phyloP scores from a whole-genome alignment of 139 green algal species.

The Chlorella sorokiniana region DNA sequence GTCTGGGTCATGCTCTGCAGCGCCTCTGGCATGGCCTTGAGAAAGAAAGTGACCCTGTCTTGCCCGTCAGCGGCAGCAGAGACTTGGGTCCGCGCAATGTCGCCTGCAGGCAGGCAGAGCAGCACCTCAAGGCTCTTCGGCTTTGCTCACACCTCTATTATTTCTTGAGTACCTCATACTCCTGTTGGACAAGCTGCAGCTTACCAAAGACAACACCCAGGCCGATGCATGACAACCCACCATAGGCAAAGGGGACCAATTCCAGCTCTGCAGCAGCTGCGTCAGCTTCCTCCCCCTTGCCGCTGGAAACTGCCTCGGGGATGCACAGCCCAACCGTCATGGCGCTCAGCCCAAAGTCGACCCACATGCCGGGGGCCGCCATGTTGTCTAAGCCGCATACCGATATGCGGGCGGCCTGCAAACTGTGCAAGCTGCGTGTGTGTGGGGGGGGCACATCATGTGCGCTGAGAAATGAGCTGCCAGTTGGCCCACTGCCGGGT shows the following conservation, averaged over 20 bases:
- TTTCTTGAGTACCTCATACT: too few relatives aligned
- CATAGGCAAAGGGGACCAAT: constrained; percentile 14
- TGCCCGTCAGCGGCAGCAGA: not conserved
- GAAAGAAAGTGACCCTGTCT: not conserved
- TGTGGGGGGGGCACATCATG: not conserved
- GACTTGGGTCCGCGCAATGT: not conserved
- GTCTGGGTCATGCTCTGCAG: not conserved
- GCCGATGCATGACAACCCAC: not conserved
- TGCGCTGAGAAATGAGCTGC: too few relatives aligned
- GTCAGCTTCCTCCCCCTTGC: not conserved
- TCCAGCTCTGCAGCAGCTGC: not conserved
- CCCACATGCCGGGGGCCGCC: constrained; percentile 27
- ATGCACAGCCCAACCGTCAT: constrained; percentile 4
- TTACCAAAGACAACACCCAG: not conserved
- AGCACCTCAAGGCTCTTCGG: too few relatives aligned
- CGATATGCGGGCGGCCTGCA: constrained; percentile 1
- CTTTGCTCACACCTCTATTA: too few relatives aligned
- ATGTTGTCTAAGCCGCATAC: constrained; percentile 14
- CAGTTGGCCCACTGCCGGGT: too few relatives aligned
- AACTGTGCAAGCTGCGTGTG: constrained; percentile 19
- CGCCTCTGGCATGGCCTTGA: not conserved
- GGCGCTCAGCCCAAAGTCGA: constrained; percentile 23
- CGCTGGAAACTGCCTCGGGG: not conserved
- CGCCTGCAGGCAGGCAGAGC: not conserved
- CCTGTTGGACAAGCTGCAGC: not conserved